phyloP scores from a whole-genome alignment of 305 asterid genomes.

The Fraxinus albicans region DNA sequence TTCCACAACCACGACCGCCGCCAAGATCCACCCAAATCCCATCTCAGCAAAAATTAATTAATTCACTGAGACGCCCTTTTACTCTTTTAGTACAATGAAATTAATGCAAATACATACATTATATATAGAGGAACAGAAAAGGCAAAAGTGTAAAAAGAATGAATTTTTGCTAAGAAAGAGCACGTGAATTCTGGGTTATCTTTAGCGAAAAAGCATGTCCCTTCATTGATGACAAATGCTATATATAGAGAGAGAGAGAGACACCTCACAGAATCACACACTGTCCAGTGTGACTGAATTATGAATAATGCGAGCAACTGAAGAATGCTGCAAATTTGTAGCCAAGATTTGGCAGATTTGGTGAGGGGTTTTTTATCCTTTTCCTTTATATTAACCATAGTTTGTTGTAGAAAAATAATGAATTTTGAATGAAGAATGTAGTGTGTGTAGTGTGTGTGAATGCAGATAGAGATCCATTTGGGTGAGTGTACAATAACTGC shows the following conservation, averaged over 20 bases:
- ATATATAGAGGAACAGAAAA: neutral
- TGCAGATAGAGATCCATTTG: neutral
- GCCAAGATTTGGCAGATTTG: slow-evolving; percentile 24
- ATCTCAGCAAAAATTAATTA: slow-evolving; percentile 20
- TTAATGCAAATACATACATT: neutral
- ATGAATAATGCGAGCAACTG: slow-evolving; percentile 22
- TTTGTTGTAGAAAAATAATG: slow-evolving; percentile 35
- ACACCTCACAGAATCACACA: neutral
- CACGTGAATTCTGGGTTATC: slow-evolving; percentile 71
- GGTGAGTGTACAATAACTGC: neutral
- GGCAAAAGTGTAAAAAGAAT: slow-evolving; percentile 7
- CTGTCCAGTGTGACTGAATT: slow-evolving; percentile 25
- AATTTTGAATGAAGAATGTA: neutral
- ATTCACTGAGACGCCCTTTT: neutral
- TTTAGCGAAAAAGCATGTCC: slow-evolving; percentile 34
- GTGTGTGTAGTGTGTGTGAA: neutral
- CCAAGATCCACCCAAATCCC: slow-evolving; percentile 43
- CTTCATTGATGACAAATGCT: slow-evolving; percentile 15
- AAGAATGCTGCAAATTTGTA: neutral
- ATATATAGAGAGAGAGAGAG: slow-evolving; percentile 4
- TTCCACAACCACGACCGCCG: slow-evolving; percentile 35
- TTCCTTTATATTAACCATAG: slow-evolving; percentile 11
- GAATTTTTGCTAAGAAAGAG: slow-evolving; percentile 22
- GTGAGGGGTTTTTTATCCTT: slow-evolving; percentile 13
- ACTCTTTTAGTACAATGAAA: slow-evolving; percentile 8